Conservation (phyloP, 176 grass and related monocot species). For the Musa acuminata region DNA sequence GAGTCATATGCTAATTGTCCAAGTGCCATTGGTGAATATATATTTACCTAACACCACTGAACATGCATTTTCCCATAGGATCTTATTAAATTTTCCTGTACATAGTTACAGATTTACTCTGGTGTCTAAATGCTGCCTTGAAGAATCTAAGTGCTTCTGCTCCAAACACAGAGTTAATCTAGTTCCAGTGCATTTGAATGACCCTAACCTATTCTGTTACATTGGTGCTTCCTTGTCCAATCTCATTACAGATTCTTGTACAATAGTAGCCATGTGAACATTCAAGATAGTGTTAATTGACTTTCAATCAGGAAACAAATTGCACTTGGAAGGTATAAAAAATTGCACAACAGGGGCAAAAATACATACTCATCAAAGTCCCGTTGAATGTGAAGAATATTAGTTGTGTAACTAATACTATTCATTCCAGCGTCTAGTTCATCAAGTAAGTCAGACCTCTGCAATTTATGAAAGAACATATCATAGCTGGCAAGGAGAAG, state of each 20-base stretch:
- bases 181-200: conserved; percentile 12
- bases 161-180: neutral
- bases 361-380: conserved; percentile 59
- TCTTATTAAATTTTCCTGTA: neutral
- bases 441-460: neutral
- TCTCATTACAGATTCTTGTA: too few relatives aligned
- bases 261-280: too few relatives aligned
- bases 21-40: neutral
- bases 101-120: conserved; percentile 3
- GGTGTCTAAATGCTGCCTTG: conserved; percentile 5
- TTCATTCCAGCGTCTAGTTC: neutral
- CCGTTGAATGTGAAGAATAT: conserved; percentile 25
- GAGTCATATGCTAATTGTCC: conserved; percentile 10
- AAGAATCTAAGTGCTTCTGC: too few relatives aligned
- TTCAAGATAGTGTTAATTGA: too few relatives aligned
- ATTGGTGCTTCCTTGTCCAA: too few relatives aligned
- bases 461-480: neutral
- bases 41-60: neutral
- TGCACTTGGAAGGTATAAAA: neutral
- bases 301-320: too few relatives aligned
- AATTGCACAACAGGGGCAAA: neutral
- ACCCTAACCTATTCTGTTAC: neutral
- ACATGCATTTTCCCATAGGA: neutral
- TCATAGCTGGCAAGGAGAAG: neutral
- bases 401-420: conserved; percentile 20